Conservation (phyloP, 176 grass and related monocot species). For the Calamus simplicifolius region DNA sequence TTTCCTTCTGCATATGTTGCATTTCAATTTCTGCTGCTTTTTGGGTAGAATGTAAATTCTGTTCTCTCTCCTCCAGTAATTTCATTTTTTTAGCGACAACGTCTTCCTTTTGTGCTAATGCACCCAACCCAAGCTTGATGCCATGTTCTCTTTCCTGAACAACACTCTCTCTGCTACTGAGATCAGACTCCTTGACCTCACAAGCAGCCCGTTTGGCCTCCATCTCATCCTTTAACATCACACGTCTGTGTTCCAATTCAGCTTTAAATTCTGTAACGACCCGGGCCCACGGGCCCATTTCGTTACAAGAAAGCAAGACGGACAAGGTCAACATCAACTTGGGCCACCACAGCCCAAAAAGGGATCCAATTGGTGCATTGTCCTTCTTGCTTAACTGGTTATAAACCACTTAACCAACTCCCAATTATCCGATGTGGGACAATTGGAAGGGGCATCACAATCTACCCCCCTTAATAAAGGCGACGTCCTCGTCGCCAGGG, state of each 20-base stretch:
- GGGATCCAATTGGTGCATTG: no score
- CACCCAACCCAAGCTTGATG: slow-evolving; percentile 27
- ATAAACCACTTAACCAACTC: no score
- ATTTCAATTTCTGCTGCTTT: slow-evolving; percentile 20
- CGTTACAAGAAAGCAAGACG: no score
- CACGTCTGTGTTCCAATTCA: slow-evolving; percentile 43
- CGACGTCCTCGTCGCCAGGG: no score
- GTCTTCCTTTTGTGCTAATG: slow-evolving; percentile 53
- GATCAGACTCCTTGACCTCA: slow-evolving; percentile 37
- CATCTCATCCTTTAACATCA: slow-evolving; percentile 42
- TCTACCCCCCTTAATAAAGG: no score
- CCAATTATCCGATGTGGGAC: no score
- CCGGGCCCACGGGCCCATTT: no score
- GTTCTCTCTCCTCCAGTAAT: slow-evolving; percentile 44
- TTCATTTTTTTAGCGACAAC: slow-evolving; percentile 34
- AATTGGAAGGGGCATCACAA: no score
- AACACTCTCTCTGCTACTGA: slow-evolving; percentile 33
- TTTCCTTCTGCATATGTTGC: slow-evolving; percentile 44
- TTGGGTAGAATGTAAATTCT: slow-evolving; percentile 27
- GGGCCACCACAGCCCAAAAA: no score
- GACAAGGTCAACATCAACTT: background rate
- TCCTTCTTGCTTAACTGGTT: no score
- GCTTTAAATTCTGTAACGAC: slow-evolving; percentile 73
- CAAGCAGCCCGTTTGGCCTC: slow-evolving; percentile 29
- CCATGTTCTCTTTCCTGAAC: slow-evolving; percentile 32